Evolutionary conservation across 2,329 filamentous ascomycete genomes (phyloP), one percentile per base, ranked within the genome.

Genomic region (Claviceps pusilla): DNA sequence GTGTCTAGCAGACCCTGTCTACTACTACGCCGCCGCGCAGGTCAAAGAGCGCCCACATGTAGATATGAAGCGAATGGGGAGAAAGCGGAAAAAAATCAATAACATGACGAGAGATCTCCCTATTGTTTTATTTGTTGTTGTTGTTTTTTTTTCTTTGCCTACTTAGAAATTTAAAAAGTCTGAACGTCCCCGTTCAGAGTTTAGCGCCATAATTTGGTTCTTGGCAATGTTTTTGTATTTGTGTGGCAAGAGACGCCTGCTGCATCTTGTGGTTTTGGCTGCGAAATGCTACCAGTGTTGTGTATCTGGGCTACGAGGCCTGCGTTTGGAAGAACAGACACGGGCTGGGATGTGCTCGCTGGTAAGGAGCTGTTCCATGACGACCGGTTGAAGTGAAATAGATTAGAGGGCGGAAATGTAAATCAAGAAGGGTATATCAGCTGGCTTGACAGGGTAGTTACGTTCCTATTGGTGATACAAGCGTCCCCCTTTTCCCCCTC

Each of bases 1-100:
- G 64, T 51, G 66, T 71, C 53, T 72, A 71, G 62, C 56, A 57
- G 61, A 60, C 35, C 54, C 53, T 29, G 3, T n/a, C 3, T 31
- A 16, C 37, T 29, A 16, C 47, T 29, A 54, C 51, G 19, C 52
- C 55, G 24, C 51, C 55, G 28, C 46, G 51, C 37, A 42, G 52
- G 33, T 53, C 55, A 9, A 51, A 53, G 52, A 53, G 54, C 35
- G 39, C 54, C n/a, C 51, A 50, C 29, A 54, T 56, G 50, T 56
- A 56, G 47, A 42, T 48, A 33, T 11, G 16, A 41, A 16, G 35
- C 16, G 31, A 41, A n/a, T n/a, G 11, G 33, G n/a, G 29, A 47
- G 16, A 43, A 12, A 28, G n/a, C 19, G 35, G 24, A 12, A 4
- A 29, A 24, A 14, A 29, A 4, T 19, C 19, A 7, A n/a, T n/a